Evolutionary conservation across 202 grass and related monocot species (phyloP).

Genomic region (Bolboschoenoplectus hybrid): DNA sequence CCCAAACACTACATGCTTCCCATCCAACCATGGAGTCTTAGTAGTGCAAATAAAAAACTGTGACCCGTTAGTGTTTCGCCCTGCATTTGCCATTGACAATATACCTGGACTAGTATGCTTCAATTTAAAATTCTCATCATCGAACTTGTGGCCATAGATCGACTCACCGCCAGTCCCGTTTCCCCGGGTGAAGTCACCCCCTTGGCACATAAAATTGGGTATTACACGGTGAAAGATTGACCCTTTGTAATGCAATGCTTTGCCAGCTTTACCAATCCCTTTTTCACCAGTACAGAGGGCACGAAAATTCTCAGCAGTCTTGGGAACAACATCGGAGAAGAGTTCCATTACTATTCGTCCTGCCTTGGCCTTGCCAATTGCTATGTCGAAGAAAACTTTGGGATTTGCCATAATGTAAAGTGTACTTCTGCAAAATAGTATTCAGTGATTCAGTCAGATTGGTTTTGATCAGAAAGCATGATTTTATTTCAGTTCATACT

Average conservation of each 20-base stretch:
- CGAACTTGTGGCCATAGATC: conserved; percentile 70
- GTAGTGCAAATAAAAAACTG: conserved; percentile 83
- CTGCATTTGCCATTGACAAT: conserved; percentile 82
- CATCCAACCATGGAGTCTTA: conserved; percentile 61
- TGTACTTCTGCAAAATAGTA: conserved; percentile 20
- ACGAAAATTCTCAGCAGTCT: conserved; percentile 76
- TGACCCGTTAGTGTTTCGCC: conserved; percentile 68
- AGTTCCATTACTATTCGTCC: conserved; percentile 77
- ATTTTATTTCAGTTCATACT: background rate
- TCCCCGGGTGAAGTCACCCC: conserved; percentile 84
- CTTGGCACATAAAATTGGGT: conserved; percentile 78
- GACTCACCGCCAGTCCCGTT: conserved; percentile 77
- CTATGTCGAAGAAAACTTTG: conserved; percentile 84
- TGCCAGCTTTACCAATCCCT: conserved; percentile 53
- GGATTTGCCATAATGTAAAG: conserved; percentile 60
- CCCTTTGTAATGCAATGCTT: conserved; percentile 76
- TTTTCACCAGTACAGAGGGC: conserved; percentile 78
- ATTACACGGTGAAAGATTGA: conserved; percentile 79
- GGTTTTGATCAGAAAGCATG: background rate
- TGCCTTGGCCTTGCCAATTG: conserved; percentile 61
- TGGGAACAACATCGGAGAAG: conserved; percentile 59
- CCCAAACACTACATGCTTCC: conserved; percentile 79
- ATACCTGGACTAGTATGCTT: conserved; percentile 58
- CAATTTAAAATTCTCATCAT: conserved; percentile 72
- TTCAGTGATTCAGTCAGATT: background rate